Base-by-base conservation (phyloP, 75 land plant species). In the Picea sitchensis region DNA sequence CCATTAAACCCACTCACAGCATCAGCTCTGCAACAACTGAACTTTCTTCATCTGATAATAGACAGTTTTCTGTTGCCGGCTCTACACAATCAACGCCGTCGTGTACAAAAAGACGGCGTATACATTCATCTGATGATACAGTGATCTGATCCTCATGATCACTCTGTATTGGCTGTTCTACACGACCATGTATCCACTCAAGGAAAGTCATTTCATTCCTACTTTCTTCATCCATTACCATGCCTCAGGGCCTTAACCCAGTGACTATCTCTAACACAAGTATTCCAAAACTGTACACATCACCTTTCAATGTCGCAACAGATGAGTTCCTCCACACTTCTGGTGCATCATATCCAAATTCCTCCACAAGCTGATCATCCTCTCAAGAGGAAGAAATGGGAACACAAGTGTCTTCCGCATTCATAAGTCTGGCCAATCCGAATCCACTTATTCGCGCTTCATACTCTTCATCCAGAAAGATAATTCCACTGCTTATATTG, bases 21-120 rank as follows among this genome's bases (percentile, higher is more conserved):
- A 44, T 44, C 51, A 44, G 5, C 51, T 44, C 51, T 44, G 51
- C 51, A 14, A 94, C 81, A 82, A 94, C 93, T 0, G 62, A 20
- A 92, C 81, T 95, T 92, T 94, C 31, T 94, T 97, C 21, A 81
- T 93, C 65, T 91, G 81, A 44, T 44, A 6, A 5, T 44, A 44
- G 5, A 44, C 51, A 5, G 51, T 0, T 44, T 6, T 44, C 51
- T 5, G 51, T 6, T 5, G 6, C 6, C 7, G 51, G 7, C 51
- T 44, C 51, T 5, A 44, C 51, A 5, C 51, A 44, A 44, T 6
- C 7, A 5, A 44, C 6, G 7, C 6, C 7, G 5, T 44, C 51
- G 5, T 44, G 0, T 44, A 6, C 6, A 44, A 44, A 44, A 6
- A 44, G 51, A 6, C 51, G 51, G 51, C 51, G 7, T 44, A 44